Evolutionary conservation across 352 stramenopile genomes (phyloP).

Genomic region (Phytophthora idaei): DNA sequence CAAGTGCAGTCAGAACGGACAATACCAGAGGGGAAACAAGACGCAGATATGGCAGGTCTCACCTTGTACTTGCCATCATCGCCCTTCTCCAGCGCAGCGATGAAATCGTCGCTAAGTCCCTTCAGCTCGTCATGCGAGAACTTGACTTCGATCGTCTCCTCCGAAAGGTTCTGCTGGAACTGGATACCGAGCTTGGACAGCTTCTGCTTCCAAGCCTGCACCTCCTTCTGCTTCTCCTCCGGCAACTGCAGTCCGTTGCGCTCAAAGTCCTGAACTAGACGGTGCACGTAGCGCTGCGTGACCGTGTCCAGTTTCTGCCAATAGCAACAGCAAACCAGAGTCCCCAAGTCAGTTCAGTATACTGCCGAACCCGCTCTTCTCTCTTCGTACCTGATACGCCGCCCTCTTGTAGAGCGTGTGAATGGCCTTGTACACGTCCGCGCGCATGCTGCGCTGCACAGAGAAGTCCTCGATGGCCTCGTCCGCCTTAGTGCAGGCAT

Average conservation of each 20-base stretch:
- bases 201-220: constrained; percentile 87
- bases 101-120: constrained; percentile 82
- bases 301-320: constrained; percentile 54
- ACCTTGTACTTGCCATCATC: constrained; percentile 85
- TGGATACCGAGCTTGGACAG: constrained; percentile 83
- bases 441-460: constrained; percentile 81
- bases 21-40: background rate
- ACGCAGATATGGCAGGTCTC: constrained; percentile 1
- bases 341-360: background rate
- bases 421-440: constrained; percentile 84
- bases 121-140: constrained; percentile 80
- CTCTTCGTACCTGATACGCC: constrained; percentile 44
- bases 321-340: constrained; percentile 5
- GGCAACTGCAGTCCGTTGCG: constrained; percentile 84
- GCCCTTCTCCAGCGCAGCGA: constrained; percentile 67
- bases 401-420: constrained; percentile 56
- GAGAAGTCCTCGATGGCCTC: constrained; percentile 79
- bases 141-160: constrained; percentile 85
- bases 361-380: background rate
- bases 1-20: constrained; percentile 7
- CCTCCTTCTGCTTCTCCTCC: constrained; percentile 64
- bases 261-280: constrained; percentile 83
- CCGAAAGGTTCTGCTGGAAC: constrained; percentile 87
- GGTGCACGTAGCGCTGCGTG: constrained; percentile 81
- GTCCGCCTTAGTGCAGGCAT: constrained; percentile 83